Evolutionary conservation across 176 grass and related monocot genomes (phyloP), one percentile per base, ranked within the genome.

Genomic region (Carex scoparia): DNA sequence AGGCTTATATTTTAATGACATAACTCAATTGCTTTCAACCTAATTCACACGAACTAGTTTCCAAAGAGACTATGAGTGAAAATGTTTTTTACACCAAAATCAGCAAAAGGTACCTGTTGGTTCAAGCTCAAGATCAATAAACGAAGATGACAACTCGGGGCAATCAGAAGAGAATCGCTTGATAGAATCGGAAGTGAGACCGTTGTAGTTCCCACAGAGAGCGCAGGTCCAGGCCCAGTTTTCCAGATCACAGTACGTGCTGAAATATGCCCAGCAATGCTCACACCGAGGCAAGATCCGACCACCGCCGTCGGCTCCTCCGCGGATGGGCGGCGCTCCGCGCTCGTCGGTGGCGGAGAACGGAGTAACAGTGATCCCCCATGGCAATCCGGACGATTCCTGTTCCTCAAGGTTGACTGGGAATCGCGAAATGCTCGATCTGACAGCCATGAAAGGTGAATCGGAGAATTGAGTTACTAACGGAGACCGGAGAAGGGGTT

Each of bases 151-250:
- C 61, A 99, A 74, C 88, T 99, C 96, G 31, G 96, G 91, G 60
- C 91, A 95, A 35, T 73, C 81, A 4, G 84, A 82, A 80, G 91
- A 81, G 91, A 92, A 81, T 35, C 93, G 89, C n/a, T 76, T 84
- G n/a, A 87, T 74, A 48, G 91, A 77, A 11, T 89, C 85, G 49
- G 91, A 83, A 76, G 83, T 75, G 85, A 95, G 91, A 19, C 93
- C 90, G 79, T 95, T 94, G 85, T 94, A 88, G 60, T 79, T 85
- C 79, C 93, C 84, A 81, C 96, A 99, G 65, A 99, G 90, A 33
- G 86, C 85, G 91, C 96, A 99, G 73, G 80, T 56, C 93, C 96
- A 99, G 32, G 85, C 91, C 93, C 93, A 99, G 38, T 89, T 91
- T 71, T 95, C 96, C 63, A 95, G 74, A 79, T 99, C 96, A 85